phyloP scores from a whole-genome alignment of 768 basidiomycete genomes.

The Tricholoma sp. region DNA sequence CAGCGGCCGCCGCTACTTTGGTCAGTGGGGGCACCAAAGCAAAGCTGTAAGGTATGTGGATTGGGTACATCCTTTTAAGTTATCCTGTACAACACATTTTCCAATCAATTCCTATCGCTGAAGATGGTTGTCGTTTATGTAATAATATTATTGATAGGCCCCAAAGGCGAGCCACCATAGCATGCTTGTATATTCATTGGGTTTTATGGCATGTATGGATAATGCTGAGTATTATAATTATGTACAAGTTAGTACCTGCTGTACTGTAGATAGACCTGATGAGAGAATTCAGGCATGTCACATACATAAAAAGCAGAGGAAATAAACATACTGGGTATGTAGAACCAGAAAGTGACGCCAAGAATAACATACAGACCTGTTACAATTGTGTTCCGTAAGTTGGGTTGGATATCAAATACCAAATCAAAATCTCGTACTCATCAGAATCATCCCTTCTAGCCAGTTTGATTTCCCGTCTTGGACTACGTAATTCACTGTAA shows the following conservation, averaged over 20 bases:
- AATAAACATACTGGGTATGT: conserved; percentile 31
- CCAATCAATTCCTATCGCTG: neutral
- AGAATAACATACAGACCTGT: conserved; percentile 68
- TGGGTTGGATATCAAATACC: neutral
- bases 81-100: neutral
- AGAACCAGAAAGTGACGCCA: conserved; percentile 63
- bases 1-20: conserved; percentile 80
- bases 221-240: neutral
- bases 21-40: conserved; percentile 45
- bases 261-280: neutral
- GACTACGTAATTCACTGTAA: conserved; percentile 82
- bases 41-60: conserved; percentile 41
- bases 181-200: no score
- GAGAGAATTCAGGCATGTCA: neutral
- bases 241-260: neutral
- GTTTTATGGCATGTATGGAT: no score
- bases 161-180: no score
- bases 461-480: conserved; percentile 89
- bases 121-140: no score
- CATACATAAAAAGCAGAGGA: no score
- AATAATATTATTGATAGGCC: no score
- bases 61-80: neutral
- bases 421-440: conserved; percentile 42
- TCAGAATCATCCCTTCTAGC: conserved; percentile 73
- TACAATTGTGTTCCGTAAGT: neutral